Evolutionary conservation across 179 eudicot species (phyloP).

Genomic region (Gypsophila paniculata): DNA sequence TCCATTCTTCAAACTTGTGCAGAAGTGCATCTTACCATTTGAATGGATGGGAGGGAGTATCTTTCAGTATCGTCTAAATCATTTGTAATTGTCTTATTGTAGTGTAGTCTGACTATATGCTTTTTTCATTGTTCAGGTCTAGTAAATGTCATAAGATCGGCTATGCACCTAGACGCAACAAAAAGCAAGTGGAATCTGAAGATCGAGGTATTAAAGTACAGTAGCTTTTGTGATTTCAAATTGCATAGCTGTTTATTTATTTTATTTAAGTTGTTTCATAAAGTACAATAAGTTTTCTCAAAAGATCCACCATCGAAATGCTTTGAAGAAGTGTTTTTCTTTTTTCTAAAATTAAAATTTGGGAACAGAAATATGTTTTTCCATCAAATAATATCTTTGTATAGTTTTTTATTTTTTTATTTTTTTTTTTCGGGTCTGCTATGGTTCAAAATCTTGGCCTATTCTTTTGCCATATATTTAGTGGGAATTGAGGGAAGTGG

Average conservation of each 20-base stretch:
- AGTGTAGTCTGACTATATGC: constrained; percentile 2
- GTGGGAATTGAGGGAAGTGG: no score
- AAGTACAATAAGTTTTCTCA: background rate
- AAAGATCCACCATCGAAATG: background rate
- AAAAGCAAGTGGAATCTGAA: constrained; percentile 27
- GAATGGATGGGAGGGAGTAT: no score
- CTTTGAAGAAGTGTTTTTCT: background rate
- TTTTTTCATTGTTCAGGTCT: constrained; percentile 44
- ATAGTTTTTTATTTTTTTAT: no score
- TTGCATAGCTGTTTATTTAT: background rate
- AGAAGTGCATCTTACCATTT: no score
- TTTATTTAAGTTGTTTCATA: background rate
- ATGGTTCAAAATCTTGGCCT: no score
- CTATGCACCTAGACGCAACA: constrained; percentile 67
- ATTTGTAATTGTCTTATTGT: constrained; percentile 4
- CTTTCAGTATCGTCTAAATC: background rate
- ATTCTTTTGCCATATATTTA: no score
- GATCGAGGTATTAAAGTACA: constrained; percentile 42
- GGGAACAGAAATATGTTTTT: no score
- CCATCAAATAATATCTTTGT: no score
- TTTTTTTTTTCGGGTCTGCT: no score
- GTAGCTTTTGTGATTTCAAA: background rate
- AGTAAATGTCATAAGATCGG: constrained; percentile 74
- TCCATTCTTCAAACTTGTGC: no score
- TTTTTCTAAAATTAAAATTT: no score